These are phyloP conservation scores for Ceratocystis alfenasii DNA, from an alignment of 2,329 filamentous ascomycete species.

Conservation along the genomic window DNA sequence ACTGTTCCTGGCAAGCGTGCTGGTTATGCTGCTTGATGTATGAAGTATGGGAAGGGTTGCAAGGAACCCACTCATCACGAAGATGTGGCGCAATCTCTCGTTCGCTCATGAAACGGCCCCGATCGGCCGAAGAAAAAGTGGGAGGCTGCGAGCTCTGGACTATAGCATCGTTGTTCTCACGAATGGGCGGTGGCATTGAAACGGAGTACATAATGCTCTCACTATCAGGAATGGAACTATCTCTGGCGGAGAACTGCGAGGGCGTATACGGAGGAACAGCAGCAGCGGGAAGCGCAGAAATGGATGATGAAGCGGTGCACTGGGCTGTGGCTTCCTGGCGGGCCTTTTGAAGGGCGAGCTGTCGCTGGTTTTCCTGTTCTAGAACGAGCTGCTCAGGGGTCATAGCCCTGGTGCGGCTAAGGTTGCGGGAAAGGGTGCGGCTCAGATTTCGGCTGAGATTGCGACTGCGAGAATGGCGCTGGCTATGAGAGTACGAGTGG, in stretches of 20 bases:
- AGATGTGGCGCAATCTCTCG: not conserved
- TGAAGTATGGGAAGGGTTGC: not conserved
- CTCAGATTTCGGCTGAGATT: conserved; percentile 7
- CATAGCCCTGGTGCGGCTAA: conserved; percentile 7
- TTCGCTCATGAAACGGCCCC: conserved; percentile 3
- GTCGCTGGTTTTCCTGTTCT: conserved; percentile 17
- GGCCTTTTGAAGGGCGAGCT: conserved; percentile 16
- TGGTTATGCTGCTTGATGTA: not conserved
- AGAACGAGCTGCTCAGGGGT: conserved; percentile 1
- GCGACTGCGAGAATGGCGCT: conserved; percentile 8
- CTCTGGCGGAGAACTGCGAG: not conserved
- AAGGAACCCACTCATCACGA: not conserved
- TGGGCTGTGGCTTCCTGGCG: conserved; percentile 1
- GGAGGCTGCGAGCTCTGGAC: not conserved
- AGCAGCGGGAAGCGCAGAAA: not conserved
- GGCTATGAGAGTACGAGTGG: conserved; percentile 4
- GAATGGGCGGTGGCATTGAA: conserved; percentile 3
- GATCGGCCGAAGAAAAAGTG: not conserved
- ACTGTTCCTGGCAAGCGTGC: not conserved
- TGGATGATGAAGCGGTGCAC: not conserved
- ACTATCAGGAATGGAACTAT: conserved; percentile 6
- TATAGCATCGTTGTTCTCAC: not conserved
- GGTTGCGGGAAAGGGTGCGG: conserved; percentile 1
- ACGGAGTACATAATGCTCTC: conserved; percentile 14
- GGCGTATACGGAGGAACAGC: conserved; percentile 4